A percentile compares a stretch with the other conserved stretches of the same genome.
Conservation (phyloP, 768 basidiomycete genomes). For the Lactarius psammicola region DNA sequence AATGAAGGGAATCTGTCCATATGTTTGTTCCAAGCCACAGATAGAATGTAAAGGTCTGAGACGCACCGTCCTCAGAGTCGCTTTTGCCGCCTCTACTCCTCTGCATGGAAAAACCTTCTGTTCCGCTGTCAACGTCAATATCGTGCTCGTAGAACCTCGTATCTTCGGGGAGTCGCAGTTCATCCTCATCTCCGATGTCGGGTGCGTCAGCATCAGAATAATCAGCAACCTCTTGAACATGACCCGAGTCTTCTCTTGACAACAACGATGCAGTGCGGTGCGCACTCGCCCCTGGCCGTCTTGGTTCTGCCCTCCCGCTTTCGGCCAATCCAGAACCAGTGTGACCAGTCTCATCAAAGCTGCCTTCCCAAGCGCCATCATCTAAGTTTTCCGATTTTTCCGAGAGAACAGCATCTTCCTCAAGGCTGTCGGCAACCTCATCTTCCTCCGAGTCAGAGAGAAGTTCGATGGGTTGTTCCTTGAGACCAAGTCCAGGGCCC, state of each 20-base stretch:
- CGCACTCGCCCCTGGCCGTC: conserved; percentile 25
- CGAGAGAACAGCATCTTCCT: conserved; percentile 29
- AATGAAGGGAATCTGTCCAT: conserved; percentile 6
- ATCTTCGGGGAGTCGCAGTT: background rate
- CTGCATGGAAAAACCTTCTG: conserved; percentile 29
- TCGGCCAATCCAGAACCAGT: conserved; percentile 31
- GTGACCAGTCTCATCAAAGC: conserved; percentile 26
- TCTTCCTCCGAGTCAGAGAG: conserved; percentile 41
- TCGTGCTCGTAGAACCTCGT: conserved; percentile 9
- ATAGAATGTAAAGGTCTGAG: background rate
- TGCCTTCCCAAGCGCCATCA: conserved; percentile 36
- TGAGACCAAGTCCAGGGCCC: conserved; percentile 50
- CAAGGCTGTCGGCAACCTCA: conserved; percentile 35
- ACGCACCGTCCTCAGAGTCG: conserved; percentile 35
- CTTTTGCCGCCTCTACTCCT: conserved; percentile 52
- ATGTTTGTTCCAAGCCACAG: background rate
- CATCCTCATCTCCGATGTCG: conserved; percentile 23
- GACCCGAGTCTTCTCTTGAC: conserved; percentile 30
- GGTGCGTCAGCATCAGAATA: conserved; percentile 25
- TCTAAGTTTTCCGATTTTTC: conserved; percentile 65
- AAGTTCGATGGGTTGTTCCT: conserved; percentile 47
- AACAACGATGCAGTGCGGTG: background rate
- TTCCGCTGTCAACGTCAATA: conserved; percentile 14
- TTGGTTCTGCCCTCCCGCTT: conserved; percentile 27
- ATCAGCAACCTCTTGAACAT: conserved; percentile 37